Evolutionary conservation across 805 yeast genomes (phyloP).

Genomic region (Sugiyamaella mastotermitis): DNA sequence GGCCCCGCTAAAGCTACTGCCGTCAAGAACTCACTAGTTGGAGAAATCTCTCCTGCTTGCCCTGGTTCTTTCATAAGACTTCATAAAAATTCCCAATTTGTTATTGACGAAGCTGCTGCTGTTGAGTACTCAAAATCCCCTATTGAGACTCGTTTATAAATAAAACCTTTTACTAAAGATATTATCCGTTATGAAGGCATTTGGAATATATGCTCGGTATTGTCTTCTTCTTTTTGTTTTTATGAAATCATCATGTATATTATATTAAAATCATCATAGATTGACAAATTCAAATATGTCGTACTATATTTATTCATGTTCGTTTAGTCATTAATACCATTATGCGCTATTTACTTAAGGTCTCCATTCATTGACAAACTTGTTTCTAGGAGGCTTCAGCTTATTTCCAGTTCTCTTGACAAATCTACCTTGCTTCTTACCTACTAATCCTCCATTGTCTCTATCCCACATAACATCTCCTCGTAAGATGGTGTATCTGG

Average conservation of each 20-base stretch:
- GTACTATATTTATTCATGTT: too few species aligned
- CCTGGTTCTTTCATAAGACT: slow-evolving; percentile 48
- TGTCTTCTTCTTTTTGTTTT: too few species aligned
- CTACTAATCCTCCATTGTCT: slow-evolving; percentile 16
- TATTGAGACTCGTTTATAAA: slow-evolving; percentile 6
- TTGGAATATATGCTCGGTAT: too few species aligned
- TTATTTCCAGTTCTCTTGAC: slow-evolving; percentile 10
- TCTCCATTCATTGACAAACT: slow-evolving; percentile 9
- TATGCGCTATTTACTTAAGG: too few species aligned
- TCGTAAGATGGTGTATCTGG: slow-evolving; percentile 29
- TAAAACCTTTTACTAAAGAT: too few species aligned
- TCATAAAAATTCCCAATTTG: slow-evolving; percentile 37
- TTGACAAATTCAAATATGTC: too few species aligned
- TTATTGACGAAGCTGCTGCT: slow-evolving; percentile 44
- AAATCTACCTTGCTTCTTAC: slow-evolving; percentile 4
- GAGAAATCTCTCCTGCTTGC: slow-evolving; percentile 35
- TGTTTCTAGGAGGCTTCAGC: slow-evolving; percentile 6
- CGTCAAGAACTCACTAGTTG: slow-evolving; percentile 40
- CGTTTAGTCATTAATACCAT: too few species aligned
- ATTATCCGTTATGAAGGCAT: too few species aligned
- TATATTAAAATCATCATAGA: too few species aligned
- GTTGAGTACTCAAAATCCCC: slow-evolving; percentile 12
- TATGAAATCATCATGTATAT: too few species aligned
- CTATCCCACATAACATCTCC: slow-evolving; percentile 35
- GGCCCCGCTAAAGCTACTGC: slow-evolving; percentile 44